Base-by-base conservation (phyloP, 441 rosid species). In the Brassica hybrid region DNA sequence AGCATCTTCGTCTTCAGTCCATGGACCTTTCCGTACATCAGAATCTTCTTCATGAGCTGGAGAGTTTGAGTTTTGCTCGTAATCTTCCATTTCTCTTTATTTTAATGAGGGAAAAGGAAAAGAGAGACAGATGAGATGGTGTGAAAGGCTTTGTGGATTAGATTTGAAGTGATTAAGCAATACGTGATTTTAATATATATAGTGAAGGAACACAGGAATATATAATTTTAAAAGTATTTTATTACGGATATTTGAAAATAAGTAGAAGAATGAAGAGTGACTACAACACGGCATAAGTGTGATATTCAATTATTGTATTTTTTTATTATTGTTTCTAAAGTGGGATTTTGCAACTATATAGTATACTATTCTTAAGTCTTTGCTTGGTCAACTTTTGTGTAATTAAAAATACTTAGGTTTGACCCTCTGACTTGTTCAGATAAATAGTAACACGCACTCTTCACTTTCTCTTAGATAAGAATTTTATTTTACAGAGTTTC, bases 1-100 rank as follows among this genome's bases (percentile, higher is more conserved):
- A 11, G 86, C 57, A 77, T 94, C 98, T 74, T 94, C 98, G 75
- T 91, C 94, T 17, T 67, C 84, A 0, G 97, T 94, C 98, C 98
- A 94, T 1, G 97, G 97, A 66, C 98, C 97, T 86, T 94, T 94
- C 78, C 91, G 81, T 30, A 90, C 72, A 34, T 80, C 90, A 43
- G 69, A 64, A 21, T 80, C 89, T 54, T 84, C 90, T 72, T 86
- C 90, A 36, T 74, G 85, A 65, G 32, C 76, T 63, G 59, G 74
- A 57, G 79, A 65, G 43, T 65, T 71, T 69, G 74, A 80, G 68
- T 54, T 81, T 58, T 79, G 68, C 17, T 64, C 79, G 68, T 76
- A 81, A 69, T 74, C 82, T 14, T 83, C 88, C 97, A 91, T 92
- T 65, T 67, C 19, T 63, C 1, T 6, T 11, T 17, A 52, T 7